Evolutionary conservation across 73 alveolate genomes (phyloP).

Genomic region (Paramecium octaurelia): DNA sequence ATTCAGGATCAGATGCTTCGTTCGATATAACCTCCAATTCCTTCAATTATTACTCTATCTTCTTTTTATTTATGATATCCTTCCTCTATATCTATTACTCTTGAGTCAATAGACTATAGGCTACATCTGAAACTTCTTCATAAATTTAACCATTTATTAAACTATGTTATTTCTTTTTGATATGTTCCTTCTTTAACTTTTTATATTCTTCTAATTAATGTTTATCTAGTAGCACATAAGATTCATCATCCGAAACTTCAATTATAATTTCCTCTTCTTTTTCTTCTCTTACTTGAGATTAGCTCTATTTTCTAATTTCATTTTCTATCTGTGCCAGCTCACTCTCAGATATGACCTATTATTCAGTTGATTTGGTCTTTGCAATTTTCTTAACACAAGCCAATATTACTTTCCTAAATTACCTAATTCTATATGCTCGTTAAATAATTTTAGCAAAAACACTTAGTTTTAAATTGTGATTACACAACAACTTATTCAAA

Average conservation of each 20-base stretch:
- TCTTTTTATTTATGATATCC: background rate
- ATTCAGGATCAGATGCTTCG: background rate
- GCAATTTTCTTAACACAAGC: background rate
- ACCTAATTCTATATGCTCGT: background rate
- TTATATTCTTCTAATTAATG: background rate
- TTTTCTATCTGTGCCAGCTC: background rate
- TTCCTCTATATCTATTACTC: background rate
- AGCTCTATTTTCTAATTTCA: background rate
- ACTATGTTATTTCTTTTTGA: background rate
- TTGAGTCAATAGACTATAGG: background rate
- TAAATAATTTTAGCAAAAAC: background rate
- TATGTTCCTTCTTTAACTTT: background rate
- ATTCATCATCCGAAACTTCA: background rate
- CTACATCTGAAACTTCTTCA: background rate
- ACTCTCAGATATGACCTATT: background rate
- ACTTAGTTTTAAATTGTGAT: background rate
- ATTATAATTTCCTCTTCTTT: background rate
- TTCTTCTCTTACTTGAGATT: background rate
- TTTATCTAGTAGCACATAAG: background rate
- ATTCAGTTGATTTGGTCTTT: background rate
- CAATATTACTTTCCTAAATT: background rate
- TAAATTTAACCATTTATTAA: background rate
- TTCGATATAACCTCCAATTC: background rate
- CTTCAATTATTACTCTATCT: background rate
- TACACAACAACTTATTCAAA: background rate